These are phyloP conservation scores for Berkeleyomyces basicola DNA, from an alignment of 2,329 filamentous ascomycete genomes.

Conservation along the genomic window DNA sequence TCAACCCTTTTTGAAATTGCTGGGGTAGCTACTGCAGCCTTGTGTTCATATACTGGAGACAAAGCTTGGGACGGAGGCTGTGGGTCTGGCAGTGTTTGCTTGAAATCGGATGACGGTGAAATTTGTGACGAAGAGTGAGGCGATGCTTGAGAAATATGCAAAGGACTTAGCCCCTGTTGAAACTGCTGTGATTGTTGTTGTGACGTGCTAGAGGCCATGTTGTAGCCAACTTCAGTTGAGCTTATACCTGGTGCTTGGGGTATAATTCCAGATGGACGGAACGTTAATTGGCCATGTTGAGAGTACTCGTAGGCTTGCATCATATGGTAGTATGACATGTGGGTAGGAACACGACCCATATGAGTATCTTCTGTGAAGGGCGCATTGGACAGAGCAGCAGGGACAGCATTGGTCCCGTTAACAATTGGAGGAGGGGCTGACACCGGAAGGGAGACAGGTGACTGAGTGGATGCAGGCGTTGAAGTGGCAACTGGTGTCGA, in stretches of 20 bases:
- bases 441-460: not conserved
- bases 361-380: not conserved
- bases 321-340: constrained; percentile 2
- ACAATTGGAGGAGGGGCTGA: constrained; percentile 11
- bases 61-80: not conserved
- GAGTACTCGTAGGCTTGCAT: constrained; percentile 4
- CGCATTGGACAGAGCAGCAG: not conserved
- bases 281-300: not conserved
- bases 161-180: not conserved
- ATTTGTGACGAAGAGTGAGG: not conserved
- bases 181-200: not conserved
- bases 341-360: not conserved
- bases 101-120: not conserved
- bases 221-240: not conserved
- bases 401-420: constrained; percentile 8
- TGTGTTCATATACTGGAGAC: constrained; percentile 11
- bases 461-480: not conserved
- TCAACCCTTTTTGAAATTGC: not conserved
- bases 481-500: constrained; percentile 6
- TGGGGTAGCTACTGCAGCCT: not conserved
- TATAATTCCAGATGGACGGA: not conserved
- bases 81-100: not conserved
- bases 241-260: not conserved
- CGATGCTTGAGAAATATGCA: not conserved
- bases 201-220: not conserved